Evolutionary conservation across 371 early-diverging fungal species (phyloP), one percentile per base, ranked within the genome.

Genomic region (Mortierella sp.): DNA sequence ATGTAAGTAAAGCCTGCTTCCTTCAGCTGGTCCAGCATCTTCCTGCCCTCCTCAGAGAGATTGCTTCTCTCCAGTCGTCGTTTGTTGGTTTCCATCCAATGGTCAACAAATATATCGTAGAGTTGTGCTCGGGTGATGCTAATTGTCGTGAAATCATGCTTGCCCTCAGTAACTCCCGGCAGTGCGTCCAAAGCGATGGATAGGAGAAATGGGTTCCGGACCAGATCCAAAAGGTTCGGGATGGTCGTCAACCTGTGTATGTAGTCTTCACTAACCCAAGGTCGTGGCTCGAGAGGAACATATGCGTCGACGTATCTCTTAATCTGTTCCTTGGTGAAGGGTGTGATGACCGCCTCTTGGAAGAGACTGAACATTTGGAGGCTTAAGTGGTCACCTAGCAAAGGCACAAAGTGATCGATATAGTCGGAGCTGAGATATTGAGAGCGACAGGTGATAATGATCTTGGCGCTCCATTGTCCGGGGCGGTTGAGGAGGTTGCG

Each of bases 371-470:
- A 2, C 10, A 11, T 50, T 13, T 7, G 13, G 11, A 0, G 13
- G 58, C 0, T 14, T 21, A 2, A 71, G 6, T 21, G 24, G 48
- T 48, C 44, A 11, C 3, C 11, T 10, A 21, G 31, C 26, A 57
- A 28, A 0, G 58, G 58, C 26, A 26, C 54, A 21, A 75, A 75
- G 13, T 19, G 44, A 26, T 14, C 5, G 10, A 28, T 34, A 38
- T 80, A 71, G 24, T 75, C 54, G 13, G 0, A 0, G 4, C 63
- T 45, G 24, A 80, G 38, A 44, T 44, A 75, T 9, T 75, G 42
- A 38, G 48, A 58, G 3, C 80, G 55, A 44, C 80, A 75, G 57
- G 72, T 75, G 65, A 80, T 75, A 16, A 80, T 44, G 65, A 80
- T 65, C 55, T 75, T 54, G 45, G 73, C 72, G 3, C 6, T 21